A percentile compares a stretch with the other conserved stretches of the same genome.
These are phyloP conservation scores for Allomyces javanicus DNA, from an alignment of 192 early-diverging fungal species.

Conservation along the genomic window DNA sequence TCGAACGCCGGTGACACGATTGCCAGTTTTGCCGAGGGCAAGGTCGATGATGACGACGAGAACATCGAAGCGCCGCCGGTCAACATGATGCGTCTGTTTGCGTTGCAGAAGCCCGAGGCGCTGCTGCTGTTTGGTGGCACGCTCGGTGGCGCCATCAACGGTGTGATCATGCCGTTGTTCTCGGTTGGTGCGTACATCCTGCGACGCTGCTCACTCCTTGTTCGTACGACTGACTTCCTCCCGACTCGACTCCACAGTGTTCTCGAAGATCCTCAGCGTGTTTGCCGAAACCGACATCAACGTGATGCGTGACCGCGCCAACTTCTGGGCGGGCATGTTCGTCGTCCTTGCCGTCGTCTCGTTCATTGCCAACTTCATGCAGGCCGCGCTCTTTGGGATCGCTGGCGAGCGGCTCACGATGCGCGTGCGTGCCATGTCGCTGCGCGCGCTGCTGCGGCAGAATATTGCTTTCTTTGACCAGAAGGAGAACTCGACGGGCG, in stretches of 20 bases:
- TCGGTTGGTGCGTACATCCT: conserved; percentile 16
- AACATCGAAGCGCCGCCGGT: neutral
- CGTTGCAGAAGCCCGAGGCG: conserved; percentile 19
- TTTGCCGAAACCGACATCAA: conserved; percentile 10
- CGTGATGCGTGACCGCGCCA: conserved; percentile 15
- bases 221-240: neutral
- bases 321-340: conserved; percentile 30
- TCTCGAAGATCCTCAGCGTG: conserved; percentile 22
- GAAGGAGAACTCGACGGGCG: conserved; percentile 51
- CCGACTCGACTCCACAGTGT: conserved; percentile 12
- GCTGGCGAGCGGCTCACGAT: conserved; percentile 52
- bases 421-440: conserved; percentile 39
- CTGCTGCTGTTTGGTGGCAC: conserved; percentile 28
- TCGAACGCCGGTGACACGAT: conserved; percentile 1
- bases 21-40: neutral
- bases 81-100: conserved; percentile 10
- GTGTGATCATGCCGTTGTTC: conserved; percentile 59
- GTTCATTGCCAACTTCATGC: conserved; percentile 28
- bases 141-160: conserved; percentile 40
- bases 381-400: conserved; percentile 36
- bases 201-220: conserved; percentile 14
- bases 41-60: conserved; percentile 3
- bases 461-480: conserved; percentile 77
- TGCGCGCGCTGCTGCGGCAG: conserved; percentile 59
- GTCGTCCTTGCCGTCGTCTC: conserved; percentile 28